A percentile compares a stretch with the other conserved stretches of the same genome.
These are phyloP conservation scores for Penicillium subrubescens DNA, from an alignment of 495 filamentous ascomycete genomes.

Conservation along the genomic window DNA sequence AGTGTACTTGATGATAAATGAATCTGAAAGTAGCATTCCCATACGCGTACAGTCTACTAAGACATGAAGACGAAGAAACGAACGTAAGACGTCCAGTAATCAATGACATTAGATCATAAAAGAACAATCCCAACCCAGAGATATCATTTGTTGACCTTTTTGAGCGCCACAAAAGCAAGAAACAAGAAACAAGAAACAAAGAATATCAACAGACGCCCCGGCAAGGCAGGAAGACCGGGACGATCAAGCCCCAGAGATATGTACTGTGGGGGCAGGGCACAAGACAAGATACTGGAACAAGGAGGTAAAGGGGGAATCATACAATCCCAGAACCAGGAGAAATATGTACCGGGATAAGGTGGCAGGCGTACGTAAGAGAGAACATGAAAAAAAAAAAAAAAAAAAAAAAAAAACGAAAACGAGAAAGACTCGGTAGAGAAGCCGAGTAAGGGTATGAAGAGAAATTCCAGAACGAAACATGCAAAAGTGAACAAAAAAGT, in stretches of 20 bases:
- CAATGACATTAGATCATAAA: slow-evolving; percentile 30
- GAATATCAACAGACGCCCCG: slow-evolving; percentile 12
- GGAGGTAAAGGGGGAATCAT: slow-evolving; percentile 30
- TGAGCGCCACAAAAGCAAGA: slow-evolving; percentile 23
- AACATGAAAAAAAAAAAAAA: not conserved
- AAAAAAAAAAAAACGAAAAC: no score
- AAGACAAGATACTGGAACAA: slow-evolving; percentile 11
- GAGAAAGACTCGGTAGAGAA: slow-evolving; percentile 11
- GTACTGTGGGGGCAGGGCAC: slow-evolving; percentile 16
- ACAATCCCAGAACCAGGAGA: slow-evolving; percentile 27
- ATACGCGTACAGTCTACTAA: not conserved
- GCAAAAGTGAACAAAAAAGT: slow-evolving; percentile 12
- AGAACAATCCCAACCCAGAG: slow-evolving; percentile 26
- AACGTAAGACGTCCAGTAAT: slow-evolving; percentile 1
- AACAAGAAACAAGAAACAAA: slow-evolving; percentile 4
- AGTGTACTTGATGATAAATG: not conserved
- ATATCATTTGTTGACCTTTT: slow-evolving; percentile 31
- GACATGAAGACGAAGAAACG: not conserved
- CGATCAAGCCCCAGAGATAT: slow-evolving; percentile 21
- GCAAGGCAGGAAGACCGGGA: slow-evolving; percentile 12
- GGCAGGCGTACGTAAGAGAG: slow-evolving; percentile 16
- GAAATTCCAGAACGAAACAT: slow-evolving; percentile 5
- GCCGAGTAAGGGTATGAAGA: slow-evolving; percentile 27
- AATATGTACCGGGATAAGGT: slow-evolving; percentile 27
- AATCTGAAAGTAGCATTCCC: not conserved